Conservation (phyloP, 1,284 basidiomycete genomes). For the Puccinia horiana region DNA sequence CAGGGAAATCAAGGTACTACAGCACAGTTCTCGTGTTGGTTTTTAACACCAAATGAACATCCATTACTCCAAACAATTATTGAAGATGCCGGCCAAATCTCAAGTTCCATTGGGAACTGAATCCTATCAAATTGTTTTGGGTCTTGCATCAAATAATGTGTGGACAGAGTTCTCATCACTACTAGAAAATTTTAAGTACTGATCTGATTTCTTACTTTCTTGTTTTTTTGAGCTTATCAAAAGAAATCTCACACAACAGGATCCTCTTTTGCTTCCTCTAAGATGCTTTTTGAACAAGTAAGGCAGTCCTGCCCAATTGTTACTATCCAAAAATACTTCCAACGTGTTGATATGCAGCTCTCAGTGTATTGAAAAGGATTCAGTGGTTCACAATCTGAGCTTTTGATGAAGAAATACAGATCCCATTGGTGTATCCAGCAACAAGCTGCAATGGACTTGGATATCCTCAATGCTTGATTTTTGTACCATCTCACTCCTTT, state of each 20-base stretch:
- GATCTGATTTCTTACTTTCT: no score
- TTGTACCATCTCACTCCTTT: no score
- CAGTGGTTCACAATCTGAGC: neutral
- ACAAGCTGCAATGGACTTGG: neutral
- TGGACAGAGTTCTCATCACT: no score
- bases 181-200: no score
- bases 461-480: no score
- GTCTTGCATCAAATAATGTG: neutral
- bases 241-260: neutral
- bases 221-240: neutral
- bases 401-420: neutral
- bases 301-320: neutral
- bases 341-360: constrained; percentile 5
- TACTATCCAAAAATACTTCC: constrained; percentile 24
- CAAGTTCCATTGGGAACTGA: neutral
- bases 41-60: no score
- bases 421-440: neutral
- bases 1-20: no score
- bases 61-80: neutral
- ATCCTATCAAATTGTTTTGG: neutral
- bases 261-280: constrained; percentile 20
- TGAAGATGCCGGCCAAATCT: neutral
- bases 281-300: constrained; percentile 27
- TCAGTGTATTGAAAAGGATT: constrained; percentile 5
- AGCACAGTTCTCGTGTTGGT: no score